phyloP scores from a whole-genome alignment of 2,329 filamentous ascomycete species.

The Penicillium sp. region DNA sequence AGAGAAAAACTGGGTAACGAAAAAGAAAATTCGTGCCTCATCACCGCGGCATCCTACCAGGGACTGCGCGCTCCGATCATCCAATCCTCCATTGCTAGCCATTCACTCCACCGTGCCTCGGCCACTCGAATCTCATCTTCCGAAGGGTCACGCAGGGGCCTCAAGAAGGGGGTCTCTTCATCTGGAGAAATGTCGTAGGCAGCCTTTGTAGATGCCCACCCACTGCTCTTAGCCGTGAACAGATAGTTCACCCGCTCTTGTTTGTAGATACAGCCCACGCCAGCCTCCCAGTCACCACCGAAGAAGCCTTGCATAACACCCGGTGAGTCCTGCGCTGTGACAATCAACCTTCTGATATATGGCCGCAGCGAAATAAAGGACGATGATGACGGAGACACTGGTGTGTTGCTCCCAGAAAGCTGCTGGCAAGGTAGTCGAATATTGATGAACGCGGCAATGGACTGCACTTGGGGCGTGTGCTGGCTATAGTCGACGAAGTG shows the following conservation, averaged over 20 bases:
- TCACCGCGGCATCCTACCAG: slow-evolving; percentile 27
- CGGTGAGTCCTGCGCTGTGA: slow-evolving; percentile 88
- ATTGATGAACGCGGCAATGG: slow-evolving; percentile 85
- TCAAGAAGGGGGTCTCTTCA: slow-evolving; percentile 81
- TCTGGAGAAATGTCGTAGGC: slow-evolving; percentile 84
- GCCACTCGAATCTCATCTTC: slow-evolving; percentile 78
- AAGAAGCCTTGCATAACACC: slow-evolving; percentile 86
- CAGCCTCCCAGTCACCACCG: slow-evolving; percentile 77
- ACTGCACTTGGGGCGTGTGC: slow-evolving; percentile 73
- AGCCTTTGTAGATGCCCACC: slow-evolving; percentile 82
- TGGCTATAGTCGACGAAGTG: slow-evolving; percentile 91
- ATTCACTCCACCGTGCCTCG: slow-evolving; percentile 85
- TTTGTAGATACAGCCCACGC: slow-evolving; percentile 78
- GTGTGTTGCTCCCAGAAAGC: slow-evolving; percentile 40
- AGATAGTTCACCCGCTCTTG: slow-evolving; percentile 89
- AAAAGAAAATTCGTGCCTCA: slow-evolving; percentile 25
- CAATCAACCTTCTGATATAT: slow-evolving; percentile 86
- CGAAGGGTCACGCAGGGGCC: slow-evolving; percentile 70
- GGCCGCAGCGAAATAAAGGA: slow-evolving; percentile 67
- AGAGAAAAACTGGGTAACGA: slow-evolving; percentile 4
- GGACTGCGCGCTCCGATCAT: slow-evolving; percentile 74
- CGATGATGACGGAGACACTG: slow-evolving; percentile 29
- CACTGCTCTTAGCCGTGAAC: slow-evolving; percentile 88
- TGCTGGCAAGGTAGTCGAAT: slow-evolving; percentile 85
- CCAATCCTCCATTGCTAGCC: slow-evolving; percentile 97